A percentile compares a stretch with the other conserved stretches of the same genome.
Evolutionary conservation across 208 protist species (phyloP).

Genomic region (Blechomonas ayalai): DNA sequence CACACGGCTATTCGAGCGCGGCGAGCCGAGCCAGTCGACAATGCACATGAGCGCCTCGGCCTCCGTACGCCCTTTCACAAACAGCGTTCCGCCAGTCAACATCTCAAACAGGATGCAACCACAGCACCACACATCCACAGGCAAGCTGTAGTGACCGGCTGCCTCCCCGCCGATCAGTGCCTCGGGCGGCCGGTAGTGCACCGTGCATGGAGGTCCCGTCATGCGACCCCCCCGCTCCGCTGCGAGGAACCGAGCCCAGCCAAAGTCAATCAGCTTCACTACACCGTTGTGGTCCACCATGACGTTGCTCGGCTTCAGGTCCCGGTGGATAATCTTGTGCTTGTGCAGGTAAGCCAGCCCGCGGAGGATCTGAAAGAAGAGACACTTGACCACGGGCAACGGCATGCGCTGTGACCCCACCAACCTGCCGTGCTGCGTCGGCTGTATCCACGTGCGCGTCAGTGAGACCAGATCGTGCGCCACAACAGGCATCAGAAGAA

Average conservation of each 20-base stretch:
- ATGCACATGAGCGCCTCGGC: conserved; percentile 50
- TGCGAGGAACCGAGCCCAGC: conserved; percentile 56
- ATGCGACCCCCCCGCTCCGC: conserved; percentile 17
- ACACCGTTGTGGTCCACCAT: conserved; percentile 70
- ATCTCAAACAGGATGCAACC: conserved; percentile 98
- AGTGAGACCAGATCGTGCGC: conserved; percentile 65
- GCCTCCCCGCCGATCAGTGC: conserved; percentile 43
- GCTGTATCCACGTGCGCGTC: conserved; percentile 33
- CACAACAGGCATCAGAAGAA: conserved; percentile 71
- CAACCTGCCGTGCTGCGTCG: conserved; percentile 11
- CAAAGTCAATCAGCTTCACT: conserved; percentile 89
- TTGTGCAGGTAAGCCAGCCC: conserved; percentile 77
- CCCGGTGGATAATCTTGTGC: conserved; percentile 73
- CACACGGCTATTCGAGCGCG: conserved; percentile 22
- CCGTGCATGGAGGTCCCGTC: conserved; percentile 69
- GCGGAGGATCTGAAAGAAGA: conserved; percentile 70
- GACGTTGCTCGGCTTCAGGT: conserved; percentile 87
- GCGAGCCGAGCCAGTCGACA: conserved; percentile 74
- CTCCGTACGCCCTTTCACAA: conserved; percentile 62
- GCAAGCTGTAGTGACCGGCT: conserved; percentile 73
- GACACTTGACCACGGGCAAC: conserved; percentile 71
- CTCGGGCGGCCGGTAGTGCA: conserved; percentile 73
- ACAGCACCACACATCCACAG: conserved; percentile 93
- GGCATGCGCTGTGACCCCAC: conserved; percentile 23
- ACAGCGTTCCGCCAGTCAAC: conserved; percentile 93